Percentiles rank a stretch among this genome's conserved stretches.
These are phyloP conservation scores for Sporisorium exsertum DNA, from an alignment of 1,284 basidiomycete genomes.

Conservation along the genomic window DNA sequence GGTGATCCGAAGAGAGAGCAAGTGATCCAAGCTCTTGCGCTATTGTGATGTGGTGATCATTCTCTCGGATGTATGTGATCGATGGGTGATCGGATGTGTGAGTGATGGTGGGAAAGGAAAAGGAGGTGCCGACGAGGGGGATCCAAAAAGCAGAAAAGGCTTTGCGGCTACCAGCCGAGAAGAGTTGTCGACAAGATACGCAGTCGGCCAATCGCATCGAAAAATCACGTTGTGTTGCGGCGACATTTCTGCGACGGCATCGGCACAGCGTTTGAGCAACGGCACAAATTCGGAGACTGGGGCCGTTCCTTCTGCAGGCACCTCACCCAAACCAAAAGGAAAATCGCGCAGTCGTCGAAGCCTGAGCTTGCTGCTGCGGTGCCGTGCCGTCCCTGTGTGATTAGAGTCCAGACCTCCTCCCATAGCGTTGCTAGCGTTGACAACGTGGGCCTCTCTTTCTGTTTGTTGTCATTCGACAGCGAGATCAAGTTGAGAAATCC, in stretches of 20 bases:
- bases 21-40: background rate
- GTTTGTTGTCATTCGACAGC: too few relatives aligned
- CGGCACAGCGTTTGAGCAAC: background rate
- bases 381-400: too few relatives aligned
- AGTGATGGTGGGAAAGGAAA: background rate
- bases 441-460: too few relatives aligned
- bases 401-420: too few relatives aligned
- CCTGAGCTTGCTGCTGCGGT: too few relatives aligned
- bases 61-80: background rate
- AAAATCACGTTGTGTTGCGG: background rate
- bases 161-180: background rate
- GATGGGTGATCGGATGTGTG: background rate
- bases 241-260: background rate
- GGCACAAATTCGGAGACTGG: background rate
- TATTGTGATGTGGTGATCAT: constrained; percentile 3
- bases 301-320: constrained; percentile 1
- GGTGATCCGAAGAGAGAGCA: background rate
- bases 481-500: too few relatives aligned
- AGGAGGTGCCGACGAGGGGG: background rate
- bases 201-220: constrained; percentile 1
- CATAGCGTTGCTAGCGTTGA: too few relatives aligned
- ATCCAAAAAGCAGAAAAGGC: background rate
- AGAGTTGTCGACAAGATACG: background rate
- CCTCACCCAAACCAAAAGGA: background rate
- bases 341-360: too few relatives aligned